phyloP scores from a whole-genome alignment of 441 rosid genomes.

The Populus trichocarpa region DNA sequence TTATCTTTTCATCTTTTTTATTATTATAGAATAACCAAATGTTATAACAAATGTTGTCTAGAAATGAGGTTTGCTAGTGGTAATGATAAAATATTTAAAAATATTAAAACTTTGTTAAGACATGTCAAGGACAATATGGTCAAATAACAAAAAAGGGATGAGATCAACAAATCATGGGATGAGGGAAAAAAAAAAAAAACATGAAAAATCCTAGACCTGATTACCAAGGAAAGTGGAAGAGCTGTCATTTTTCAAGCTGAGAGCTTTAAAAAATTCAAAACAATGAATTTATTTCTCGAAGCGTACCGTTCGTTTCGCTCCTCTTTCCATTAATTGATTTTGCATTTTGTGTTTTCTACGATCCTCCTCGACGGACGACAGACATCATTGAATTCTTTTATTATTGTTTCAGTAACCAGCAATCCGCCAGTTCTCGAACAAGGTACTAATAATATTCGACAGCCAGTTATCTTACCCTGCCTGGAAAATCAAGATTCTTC shows the following conservation, averaged over 20 bases:
- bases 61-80: no score
- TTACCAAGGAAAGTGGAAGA: background rate
- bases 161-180: no score
- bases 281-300: background rate
- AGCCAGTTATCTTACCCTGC: background rate
- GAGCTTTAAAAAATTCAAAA: background rate
- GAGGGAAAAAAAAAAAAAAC: no score
- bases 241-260: background rate
- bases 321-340: background rate
- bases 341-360: background rate
- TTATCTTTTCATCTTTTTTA: no score
- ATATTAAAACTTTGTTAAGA: no score
- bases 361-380: background rate
- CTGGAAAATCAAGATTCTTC: background rate
- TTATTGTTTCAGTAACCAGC: background rate
- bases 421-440: background rate
- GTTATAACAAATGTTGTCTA: no score
- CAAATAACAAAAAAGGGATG: no score
- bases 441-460: background rate
- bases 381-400: background rate
- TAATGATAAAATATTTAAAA: no score
- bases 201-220: no score
- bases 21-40: no score
- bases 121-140: no score
- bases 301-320: background rate